These are phyloP conservation scores for Mallotus nudiflorus DNA, from an alignment of 345 rosid species.

Conservation along the genomic window DNA sequence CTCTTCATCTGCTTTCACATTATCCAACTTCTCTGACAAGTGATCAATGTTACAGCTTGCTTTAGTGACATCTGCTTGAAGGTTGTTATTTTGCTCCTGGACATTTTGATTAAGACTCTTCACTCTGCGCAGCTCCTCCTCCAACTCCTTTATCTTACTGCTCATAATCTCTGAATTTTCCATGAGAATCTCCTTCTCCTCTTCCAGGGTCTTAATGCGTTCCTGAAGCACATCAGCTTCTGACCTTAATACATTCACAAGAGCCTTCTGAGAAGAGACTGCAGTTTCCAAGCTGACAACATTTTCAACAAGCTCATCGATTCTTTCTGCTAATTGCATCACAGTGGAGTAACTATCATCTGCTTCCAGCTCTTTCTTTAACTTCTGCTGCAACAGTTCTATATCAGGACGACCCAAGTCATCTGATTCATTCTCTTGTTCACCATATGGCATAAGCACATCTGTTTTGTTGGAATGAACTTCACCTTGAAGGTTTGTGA, in stretches of 20 bases:
- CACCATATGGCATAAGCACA: constrained; percentile 20
- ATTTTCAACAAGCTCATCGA: constrained; percentile 75
- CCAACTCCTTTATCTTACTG: constrained; percentile 49
- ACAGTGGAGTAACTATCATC: constrained; percentile 39
- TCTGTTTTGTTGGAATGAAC: constrained; percentile 18
- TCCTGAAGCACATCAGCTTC: constrained; percentile 58
- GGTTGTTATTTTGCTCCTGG: constrained; percentile 44
- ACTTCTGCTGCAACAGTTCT: constrained; percentile 35
- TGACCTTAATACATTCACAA: constrained; percentile 54
- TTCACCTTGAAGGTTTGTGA: constrained; percentile 39
- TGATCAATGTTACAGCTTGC: constrained; percentile 45
- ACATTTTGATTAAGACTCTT: constrained; percentile 48
- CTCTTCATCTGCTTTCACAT: constrained; percentile 54
- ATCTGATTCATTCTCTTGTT: constrained; percentile 14
- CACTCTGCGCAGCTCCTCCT: constrained; percentile 56
- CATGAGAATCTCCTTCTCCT: constrained; percentile 53
- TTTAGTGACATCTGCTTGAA: constrained; percentile 51
- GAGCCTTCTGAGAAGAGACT: constrained; percentile 60
- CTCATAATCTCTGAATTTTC: constrained; percentile 40
- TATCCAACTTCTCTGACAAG: constrained; percentile 53
- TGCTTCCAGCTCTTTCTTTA: constrained; percentile 34
- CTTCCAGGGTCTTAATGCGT: constrained; percentile 53
- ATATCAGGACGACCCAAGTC: constrained; percentile 1
- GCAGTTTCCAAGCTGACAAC: constrained; percentile 58
- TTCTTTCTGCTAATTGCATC: constrained; percentile 58